These are phyloP conservation scores for Pugionium cornutum DNA, from an alignment of 345 rosid species.

Conservation along the genomic window DNA sequence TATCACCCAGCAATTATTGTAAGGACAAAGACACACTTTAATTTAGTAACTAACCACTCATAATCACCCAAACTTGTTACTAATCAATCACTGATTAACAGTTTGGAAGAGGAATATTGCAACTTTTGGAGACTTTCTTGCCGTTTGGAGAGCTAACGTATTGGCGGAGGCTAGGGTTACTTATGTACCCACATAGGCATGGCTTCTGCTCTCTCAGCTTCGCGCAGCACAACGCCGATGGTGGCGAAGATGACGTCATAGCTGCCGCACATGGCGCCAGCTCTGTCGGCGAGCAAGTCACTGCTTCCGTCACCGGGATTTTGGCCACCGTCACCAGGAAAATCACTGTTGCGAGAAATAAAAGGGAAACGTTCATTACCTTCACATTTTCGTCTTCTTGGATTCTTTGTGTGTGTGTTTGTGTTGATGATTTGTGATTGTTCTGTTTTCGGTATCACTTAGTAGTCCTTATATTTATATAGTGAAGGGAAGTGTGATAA, in stretches of 20 bases:
- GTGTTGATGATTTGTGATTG: background rate
- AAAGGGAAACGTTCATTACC: conserved; percentile 4
- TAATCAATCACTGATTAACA: conserved; percentile 16
- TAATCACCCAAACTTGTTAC: conserved; percentile 19
- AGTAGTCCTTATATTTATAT: too few species aligned
- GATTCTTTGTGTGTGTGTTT: background rate
- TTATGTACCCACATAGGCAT: conserved; percentile 66
- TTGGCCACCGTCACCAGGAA: conserved; percentile 24
- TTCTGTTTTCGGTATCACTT: too few species aligned
- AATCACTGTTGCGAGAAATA: conserved; percentile 11
- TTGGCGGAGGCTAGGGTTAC: conserved; percentile 46
- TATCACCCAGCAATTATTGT: conserved; percentile 22
- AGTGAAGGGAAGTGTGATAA: too few species aligned
- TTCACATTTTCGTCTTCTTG: conserved; percentile 32
- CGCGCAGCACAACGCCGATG: conserved; percentile 53
- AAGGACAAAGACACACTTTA: background rate
- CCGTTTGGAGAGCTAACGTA: conserved; percentile 58
- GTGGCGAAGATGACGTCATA: conserved; percentile 39
- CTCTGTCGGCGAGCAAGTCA: conserved; percentile 49
- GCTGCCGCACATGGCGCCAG: conserved; percentile 55
- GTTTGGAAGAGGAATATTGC: conserved; percentile 47
- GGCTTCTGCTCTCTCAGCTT: conserved; percentile 66
- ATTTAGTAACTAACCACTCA: conserved; percentile 23
- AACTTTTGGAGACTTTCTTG: conserved; percentile 37
- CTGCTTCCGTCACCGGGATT: conserved; percentile 45